phyloP scores from a whole-genome alignment of 2,329 filamentous ascomycete species.

The Pseudocercospora fuligena region DNA sequence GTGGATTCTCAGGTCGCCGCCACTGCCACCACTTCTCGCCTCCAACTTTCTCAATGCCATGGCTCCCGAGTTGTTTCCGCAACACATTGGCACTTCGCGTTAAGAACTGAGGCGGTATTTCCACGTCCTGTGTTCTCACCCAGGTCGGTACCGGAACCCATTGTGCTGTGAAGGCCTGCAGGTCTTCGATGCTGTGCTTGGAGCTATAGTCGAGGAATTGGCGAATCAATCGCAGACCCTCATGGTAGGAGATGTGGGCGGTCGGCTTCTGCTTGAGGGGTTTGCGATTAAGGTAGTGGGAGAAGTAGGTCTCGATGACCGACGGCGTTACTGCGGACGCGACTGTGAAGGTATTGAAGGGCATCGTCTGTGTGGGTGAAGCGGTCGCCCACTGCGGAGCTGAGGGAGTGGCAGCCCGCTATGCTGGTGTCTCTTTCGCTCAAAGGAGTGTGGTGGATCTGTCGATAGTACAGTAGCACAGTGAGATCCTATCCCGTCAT shows the following conservation, averaged over 20 bases:
- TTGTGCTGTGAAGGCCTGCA: conserved; percentile 89
- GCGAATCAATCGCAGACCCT: conserved; percentile 85
- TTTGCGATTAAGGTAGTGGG: conserved; percentile 86
- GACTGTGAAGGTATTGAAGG: conserved; percentile 80
- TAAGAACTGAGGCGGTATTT: conserved; percentile 68
- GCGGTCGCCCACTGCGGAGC: background rate
- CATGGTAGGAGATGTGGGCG: conserved; percentile 90
- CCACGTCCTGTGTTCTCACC: conserved; percentile 76
- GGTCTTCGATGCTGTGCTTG: conserved; percentile 87
- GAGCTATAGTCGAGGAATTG: conserved; percentile 85
- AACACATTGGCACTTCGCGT: conserved; percentile 69
- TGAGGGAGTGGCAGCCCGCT: background rate
- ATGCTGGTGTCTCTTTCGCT: background rate
- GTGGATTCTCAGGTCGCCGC: conserved; percentile 67
- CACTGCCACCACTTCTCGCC: conserved; percentile 90
- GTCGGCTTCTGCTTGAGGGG: conserved; percentile 78
- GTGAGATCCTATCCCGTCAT: background rate
- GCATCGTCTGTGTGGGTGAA: conserved; percentile 49
- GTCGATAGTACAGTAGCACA: background rate
- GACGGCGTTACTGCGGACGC: conserved; percentile 84
- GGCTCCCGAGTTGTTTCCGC: conserved; percentile 73
- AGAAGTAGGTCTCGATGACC: conserved; percentile 82
- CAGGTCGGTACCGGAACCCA: conserved; percentile 89
- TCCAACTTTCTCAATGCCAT: conserved; percentile 76
- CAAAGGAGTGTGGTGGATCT: background rate